A percentile compares a stretch with the other conserved stretches of the same genome.
Conservation (phyloP, 768 basidiomycete species). For the Russula sp. region DNA sequence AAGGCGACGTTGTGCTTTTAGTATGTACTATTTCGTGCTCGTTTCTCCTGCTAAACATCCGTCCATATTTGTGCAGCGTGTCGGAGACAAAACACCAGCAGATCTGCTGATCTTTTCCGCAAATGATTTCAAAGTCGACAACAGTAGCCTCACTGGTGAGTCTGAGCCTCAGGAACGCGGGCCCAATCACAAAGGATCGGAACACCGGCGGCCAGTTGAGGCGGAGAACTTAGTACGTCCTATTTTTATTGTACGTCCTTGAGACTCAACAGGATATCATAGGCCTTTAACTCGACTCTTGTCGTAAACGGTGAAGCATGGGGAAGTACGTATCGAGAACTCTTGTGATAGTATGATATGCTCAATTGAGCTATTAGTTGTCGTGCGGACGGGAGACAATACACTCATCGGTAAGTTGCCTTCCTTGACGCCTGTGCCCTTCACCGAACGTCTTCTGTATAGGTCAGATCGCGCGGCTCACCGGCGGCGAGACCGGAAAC, state of each 20-base stretch:
- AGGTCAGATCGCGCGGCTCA: conserved; percentile 68
- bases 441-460: conserved; percentile 8
- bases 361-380: conserved; percentile 42
- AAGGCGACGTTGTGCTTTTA: conserved; percentile 62
- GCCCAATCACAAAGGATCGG: conserved; percentile 47
- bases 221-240: conserved; percentile 58
- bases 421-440: background rate
- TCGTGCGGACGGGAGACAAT: conserved; percentile 63
- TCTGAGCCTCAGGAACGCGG: conserved; percentile 65
- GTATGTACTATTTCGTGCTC: conserved; percentile 38
- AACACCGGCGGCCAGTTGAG: conserved; percentile 53
- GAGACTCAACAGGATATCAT: background rate
- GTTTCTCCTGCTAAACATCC: background rate
- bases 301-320: conserved; percentile 71
- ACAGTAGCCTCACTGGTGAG: conserved; percentile 68
- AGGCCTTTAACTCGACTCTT: conserved; percentile 71
- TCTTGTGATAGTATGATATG: background rate
- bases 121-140: conserved; percentile 66
- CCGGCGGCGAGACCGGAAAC: conserved; percentile 62
- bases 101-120: conserved; percentile 59
- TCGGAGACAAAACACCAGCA: conserved; percentile 69
- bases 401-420: conserved; percentile 54
- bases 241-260: background rate
- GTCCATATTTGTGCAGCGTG: conserved; percentile 43
- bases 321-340: conserved; percentile 48